phyloP scores from a whole-genome alignment of 768 basidiomycete species.

The Tylopilus vinaceipallidus region DNA sequence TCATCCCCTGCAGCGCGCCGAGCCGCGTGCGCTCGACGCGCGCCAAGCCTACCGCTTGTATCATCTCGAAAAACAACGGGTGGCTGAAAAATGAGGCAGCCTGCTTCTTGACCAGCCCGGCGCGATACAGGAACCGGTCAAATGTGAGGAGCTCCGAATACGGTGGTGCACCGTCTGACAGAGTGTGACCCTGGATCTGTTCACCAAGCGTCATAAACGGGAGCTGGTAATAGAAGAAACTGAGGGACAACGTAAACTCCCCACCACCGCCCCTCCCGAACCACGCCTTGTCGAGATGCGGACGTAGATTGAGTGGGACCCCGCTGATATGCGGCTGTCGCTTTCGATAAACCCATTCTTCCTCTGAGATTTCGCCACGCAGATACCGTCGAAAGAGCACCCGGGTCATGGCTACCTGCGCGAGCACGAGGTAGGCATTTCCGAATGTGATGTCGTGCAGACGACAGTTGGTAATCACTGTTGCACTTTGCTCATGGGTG shows the following conservation, averaged over 20 bases:
- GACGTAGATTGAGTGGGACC: slow-evolving; percentile 51
- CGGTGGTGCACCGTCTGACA: slow-evolving; percentile 34
- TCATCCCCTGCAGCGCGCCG: slow-evolving; percentile 26
- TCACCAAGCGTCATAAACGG: slow-evolving; percentile 46
- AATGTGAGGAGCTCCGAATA: slow-evolving; percentile 41
- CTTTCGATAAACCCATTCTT: slow-evolving; percentile 54
- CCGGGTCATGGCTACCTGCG: slow-evolving; percentile 52
- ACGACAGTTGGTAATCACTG: slow-evolving; percentile 40
- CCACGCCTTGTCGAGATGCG: slow-evolving; percentile 48
- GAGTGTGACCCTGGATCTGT: background rate
- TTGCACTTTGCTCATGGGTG: slow-evolving; percentile 29
- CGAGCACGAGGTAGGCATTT: slow-evolving; percentile 46
- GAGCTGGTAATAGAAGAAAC: slow-evolving; percentile 43
- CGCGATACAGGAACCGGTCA: slow-evolving; percentile 45
- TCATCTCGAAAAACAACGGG: slow-evolving; percentile 48
- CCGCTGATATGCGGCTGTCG: slow-evolving; percentile 47
- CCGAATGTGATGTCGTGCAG: slow-evolving; percentile 48
- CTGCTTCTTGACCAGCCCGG: slow-evolving; percentile 37
- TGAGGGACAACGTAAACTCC: slow-evolving; percentile 42
- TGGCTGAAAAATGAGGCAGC: slow-evolving; percentile 34
- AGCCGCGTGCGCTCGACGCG: slow-evolving; percentile 1
- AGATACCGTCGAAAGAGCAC: slow-evolving; percentile 47
- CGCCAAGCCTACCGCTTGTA: slow-evolving; percentile 9
- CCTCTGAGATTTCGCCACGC: slow-evolving; percentile 46
- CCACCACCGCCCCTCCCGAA: slow-evolving; percentile 40